A percentile compares a stretch with the other conserved stretches of the same genome.
Conservation (phyloP, 2,329 filamentous ascomycete genomes). For the Fusarium chlamydosporum region DNA sequence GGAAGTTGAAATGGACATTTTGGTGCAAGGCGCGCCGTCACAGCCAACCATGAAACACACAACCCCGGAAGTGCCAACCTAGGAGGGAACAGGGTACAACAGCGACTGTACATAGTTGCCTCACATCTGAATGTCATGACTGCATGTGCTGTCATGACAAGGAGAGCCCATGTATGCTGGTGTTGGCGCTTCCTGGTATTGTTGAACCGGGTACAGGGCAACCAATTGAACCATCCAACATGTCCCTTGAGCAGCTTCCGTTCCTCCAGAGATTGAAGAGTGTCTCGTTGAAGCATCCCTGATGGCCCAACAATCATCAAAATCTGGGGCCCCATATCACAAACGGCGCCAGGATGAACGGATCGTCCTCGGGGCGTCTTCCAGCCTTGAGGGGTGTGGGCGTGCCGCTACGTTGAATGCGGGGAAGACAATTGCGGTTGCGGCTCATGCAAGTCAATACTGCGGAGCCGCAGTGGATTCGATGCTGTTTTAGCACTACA, state of each 20-base stretch:
- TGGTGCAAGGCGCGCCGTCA: conserved; percentile 18
- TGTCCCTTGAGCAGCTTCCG: conserved; percentile 23
- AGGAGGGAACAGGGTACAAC: conserved; percentile 21
- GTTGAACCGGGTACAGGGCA: conserved; percentile 20
- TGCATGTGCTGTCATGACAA: conserved; percentile 25
- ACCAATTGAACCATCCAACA: conserved; percentile 10
- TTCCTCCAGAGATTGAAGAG: conserved; percentile 29
- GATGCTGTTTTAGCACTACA: conserved; percentile 34
- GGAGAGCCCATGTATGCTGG: conserved; percentile 24
- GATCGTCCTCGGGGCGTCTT: conserved; percentile 38
- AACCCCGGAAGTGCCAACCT: conserved; percentile 28
- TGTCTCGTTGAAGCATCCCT: conserved; percentile 28
- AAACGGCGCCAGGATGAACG: conserved; percentile 44
- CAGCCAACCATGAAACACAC: conserved; percentile 24
- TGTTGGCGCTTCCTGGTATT: conserved; percentile 3
- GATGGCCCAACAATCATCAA: conserved; percentile 34
- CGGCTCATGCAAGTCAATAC: conserved; percentile 53
- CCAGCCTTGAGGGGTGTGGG: conserved; percentile 22
- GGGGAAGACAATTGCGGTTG: conserved; percentile 51
- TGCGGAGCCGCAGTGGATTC: conserved; percentile 52
- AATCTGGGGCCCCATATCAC: conserved; percentile 49
- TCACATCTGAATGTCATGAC: conserved; percentile 30
- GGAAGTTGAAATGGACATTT: conserved; percentile 17
- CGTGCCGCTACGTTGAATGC: conserved; percentile 45
- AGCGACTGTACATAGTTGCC: conserved; percentile 15